Percentiles rank a stretch among this genome's conserved stretches.
These are phyloP conservation scores for Fusarium robinianum DNA, from an alignment of 2,329 filamentous ascomycete species.

Conservation along the genomic window DNA sequence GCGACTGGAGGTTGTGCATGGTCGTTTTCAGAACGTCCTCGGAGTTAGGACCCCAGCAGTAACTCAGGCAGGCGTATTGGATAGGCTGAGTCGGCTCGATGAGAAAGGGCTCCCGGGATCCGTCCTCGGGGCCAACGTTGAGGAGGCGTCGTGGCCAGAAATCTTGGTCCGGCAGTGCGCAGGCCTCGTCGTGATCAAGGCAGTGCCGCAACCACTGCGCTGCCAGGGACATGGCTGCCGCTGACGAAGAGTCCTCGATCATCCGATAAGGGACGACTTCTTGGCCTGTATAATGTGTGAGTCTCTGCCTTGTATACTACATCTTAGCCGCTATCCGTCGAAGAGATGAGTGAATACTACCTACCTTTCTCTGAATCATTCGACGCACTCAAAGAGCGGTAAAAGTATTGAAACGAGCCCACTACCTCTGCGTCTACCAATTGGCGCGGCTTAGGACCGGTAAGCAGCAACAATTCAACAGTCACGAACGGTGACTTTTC, in stretches of 20 bases:
- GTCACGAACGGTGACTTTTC: too few species aligned
- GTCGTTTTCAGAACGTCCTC: slow-evolving; percentile 2
- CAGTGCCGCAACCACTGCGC: slow-evolving; percentile 1
- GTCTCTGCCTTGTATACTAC: background rate
- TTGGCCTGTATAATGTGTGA: background rate
- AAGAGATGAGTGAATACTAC: too few species aligned
- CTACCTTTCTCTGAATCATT: background rate
- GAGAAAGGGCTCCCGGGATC: background rate
- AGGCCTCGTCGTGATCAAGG: background rate
- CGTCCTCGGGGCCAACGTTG: background rate
- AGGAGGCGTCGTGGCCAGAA: background rate
- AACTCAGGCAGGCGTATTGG: slow-evolving; percentile 1
- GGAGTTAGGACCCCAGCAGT: slow-evolving; percentile 1
- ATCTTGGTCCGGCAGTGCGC: background rate
- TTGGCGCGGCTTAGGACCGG: background rate
- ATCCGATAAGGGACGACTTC: background rate
- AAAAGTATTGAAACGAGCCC: background rate
- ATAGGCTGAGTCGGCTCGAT: background rate
- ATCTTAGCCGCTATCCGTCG: too few species aligned
- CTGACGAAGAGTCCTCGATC: background rate
- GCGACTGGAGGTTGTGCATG: background rate
- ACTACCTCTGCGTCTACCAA: background rate
- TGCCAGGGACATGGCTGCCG: background rate
- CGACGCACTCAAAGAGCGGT: background rate
- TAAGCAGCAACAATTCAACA: background rate